These are phyloP conservation scores for Pelagophyceae sp. DNA, from an alignment of 352 stramenopile genomes.

Conservation along the genomic window DNA sequence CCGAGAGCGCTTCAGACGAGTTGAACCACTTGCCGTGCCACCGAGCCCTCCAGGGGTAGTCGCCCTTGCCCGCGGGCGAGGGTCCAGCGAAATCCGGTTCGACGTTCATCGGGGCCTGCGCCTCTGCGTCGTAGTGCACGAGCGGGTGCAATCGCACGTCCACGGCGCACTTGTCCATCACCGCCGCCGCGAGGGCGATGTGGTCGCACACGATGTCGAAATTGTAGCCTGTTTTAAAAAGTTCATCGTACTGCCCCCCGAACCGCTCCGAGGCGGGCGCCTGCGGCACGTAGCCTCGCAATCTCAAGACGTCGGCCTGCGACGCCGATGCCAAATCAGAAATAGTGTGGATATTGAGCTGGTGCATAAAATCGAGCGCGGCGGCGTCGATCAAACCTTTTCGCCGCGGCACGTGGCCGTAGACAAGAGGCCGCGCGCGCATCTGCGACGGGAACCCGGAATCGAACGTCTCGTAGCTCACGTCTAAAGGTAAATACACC, in stretches of 20 bases:
- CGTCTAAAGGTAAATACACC: constrained; percentile 34
- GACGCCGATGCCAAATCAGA: constrained; percentile 57
- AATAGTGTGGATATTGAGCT: constrained; percentile 60
- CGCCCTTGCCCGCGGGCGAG: background rate
- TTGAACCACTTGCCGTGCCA: constrained; percentile 32
- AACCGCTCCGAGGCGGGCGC: constrained; percentile 36
- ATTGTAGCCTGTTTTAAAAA: background rate
- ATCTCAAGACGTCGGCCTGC: constrained; percentile 47
- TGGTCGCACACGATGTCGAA: constrained; percentile 53
- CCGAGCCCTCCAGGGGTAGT: constrained; percentile 22
- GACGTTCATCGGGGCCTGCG: constrained; percentile 36
- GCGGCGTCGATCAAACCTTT: constrained; percentile 43
- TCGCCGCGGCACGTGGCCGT: constrained; percentile 12
- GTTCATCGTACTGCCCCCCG: constrained; percentile 11
- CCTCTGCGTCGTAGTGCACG: constrained; percentile 34
- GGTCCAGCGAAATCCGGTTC: constrained; percentile 16
- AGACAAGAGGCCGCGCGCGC: background rate
- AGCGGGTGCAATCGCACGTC: constrained; percentile 22
- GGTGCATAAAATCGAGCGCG: constrained; percentile 43
- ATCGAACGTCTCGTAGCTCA: constrained; percentile 15
- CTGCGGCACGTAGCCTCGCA: constrained; percentile 42
- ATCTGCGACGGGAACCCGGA: background rate
- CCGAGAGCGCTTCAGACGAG: background rate
- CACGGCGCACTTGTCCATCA: constrained; percentile 55
- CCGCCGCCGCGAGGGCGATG: constrained; percentile 37